Evolutionary conservation across 2,329 filamentous ascomycete genomes (phyloP).

Genomic region (Amesomyces nigricolor): DNA sequence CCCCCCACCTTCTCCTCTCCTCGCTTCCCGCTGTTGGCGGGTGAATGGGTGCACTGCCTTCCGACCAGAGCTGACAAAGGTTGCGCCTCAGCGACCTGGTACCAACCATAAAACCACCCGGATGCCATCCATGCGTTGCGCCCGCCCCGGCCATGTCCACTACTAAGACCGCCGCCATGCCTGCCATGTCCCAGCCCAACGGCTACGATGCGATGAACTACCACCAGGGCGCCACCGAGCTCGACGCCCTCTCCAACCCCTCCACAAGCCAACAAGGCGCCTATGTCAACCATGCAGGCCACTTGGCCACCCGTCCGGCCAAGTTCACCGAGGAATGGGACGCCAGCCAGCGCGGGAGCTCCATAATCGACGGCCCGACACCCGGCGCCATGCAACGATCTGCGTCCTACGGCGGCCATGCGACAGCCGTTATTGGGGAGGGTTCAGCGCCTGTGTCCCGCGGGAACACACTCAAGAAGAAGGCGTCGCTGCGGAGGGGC

Average conservation of each 20-base stretch:
- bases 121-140: conserved; percentile 9
- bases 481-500: conserved; percentile 67
- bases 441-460: conserved; percentile 38
- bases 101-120: not conserved
- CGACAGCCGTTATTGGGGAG: conserved; percentile 40
- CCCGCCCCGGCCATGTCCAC: conserved; percentile 23
- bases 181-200: conserved; percentile 16
- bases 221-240: conserved; percentile 26
- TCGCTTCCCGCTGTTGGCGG: too few relatives aligned
- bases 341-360: conserved; percentile 60
- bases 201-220: conserved; percentile 18
- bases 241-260: conserved; percentile 35
- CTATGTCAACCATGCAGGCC: conserved; percentile 23
- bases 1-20: not conserved
- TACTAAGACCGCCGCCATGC: conserved; percentile 17
- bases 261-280: conserved; percentile 32
- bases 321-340: conserved; percentile 69
- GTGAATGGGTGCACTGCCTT: not conserved
- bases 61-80: conserved; percentile 8
- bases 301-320: conserved; percentile 33
- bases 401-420: conserved; percentile 37
- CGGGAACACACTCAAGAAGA: conserved; percentile 81
- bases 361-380: conserved; percentile 49
- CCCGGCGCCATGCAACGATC: conserved; percentile 20
- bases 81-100: conserved; percentile 2